Conservation (phyloP, 345 rosid genomes). For the Euphorbia lathyris region DNA sequence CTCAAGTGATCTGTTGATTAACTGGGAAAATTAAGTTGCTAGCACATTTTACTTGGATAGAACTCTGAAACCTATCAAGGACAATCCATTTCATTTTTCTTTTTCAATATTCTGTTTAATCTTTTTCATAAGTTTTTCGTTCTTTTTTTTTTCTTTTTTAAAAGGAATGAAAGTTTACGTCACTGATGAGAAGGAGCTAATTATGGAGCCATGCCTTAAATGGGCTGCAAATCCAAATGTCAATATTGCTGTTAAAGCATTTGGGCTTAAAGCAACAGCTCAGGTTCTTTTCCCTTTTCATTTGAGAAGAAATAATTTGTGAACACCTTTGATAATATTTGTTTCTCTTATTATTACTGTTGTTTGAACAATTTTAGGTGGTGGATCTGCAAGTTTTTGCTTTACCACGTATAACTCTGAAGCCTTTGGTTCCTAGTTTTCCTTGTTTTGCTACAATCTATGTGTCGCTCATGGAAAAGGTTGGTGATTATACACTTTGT, state of each 20-base stretch:
- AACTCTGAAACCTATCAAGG: not conserved
- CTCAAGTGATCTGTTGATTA: not conserved
- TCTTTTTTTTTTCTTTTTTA: not conserved
- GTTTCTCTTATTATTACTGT: slow-evolving; percentile 14
- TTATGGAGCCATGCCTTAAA: slow-evolving; percentile 85
- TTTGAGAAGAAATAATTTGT: not conserved
- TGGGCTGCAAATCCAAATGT: slow-evolving; percentile 96
- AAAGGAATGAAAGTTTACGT: slow-evolving; percentile 92
- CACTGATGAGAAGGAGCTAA: slow-evolving; percentile 94
- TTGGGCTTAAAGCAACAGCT: slow-evolving; percentile 83
- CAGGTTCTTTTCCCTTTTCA: slow-evolving; percentile 51
- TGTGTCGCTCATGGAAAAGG: slow-evolving; percentile 97
- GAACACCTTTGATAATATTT: slow-evolving; percentile 8
- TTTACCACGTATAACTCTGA: slow-evolving; percentile 83
- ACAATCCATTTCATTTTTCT: not conserved
- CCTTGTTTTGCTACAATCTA: slow-evolving; percentile 89
- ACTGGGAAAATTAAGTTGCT: not conserved
- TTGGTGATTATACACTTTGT: slow-evolving; percentile 19
- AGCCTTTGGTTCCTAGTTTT: slow-evolving; percentile 90
- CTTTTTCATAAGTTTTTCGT: slow-evolving; percentile 12
- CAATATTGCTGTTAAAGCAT: slow-evolving; percentile 74
- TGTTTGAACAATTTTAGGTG: slow-evolving; percentile 45
- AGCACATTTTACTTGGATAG: not conserved
- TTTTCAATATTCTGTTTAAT: slow-evolving; percentile 4
- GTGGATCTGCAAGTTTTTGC: slow-evolving; percentile 93